These are phyloP conservation scores for Aspergillus fumigatiaffinis DNA, from an alignment of 2,329 filamentous ascomycete genomes.

Conservation along the genomic window DNA sequence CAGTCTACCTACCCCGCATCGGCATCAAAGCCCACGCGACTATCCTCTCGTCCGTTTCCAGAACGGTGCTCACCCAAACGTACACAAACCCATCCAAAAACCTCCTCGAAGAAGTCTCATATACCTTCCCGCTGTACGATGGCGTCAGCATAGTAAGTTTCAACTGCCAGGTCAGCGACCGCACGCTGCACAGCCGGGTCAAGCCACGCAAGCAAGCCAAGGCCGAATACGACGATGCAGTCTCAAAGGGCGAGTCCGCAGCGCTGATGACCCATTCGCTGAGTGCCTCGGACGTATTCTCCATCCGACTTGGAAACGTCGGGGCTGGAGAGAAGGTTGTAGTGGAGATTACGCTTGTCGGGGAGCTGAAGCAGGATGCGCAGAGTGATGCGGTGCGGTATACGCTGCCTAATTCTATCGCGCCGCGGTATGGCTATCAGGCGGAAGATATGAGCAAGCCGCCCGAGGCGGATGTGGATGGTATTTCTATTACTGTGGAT, in stretches of 20 bases:
- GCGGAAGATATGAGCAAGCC: neutral
- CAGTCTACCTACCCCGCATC: slow-evolving; percentile 57
- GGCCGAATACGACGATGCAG: slow-evolving; percentile 56
- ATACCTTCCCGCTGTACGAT: slow-evolving; percentile 69
- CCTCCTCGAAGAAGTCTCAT: slow-evolving; percentile 54
- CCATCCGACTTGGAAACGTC: slow-evolving; percentile 64
- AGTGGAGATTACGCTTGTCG: slow-evolving; percentile 63
- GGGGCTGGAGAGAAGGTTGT: slow-evolving; percentile 54
- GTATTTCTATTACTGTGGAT: slow-evolving; percentile 57
- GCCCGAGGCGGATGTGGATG: slow-evolving; percentile 14
- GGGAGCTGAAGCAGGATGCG: slow-evolving; percentile 68
- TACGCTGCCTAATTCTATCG: slow-evolving; percentile 64
- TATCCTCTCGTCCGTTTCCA: slow-evolving; percentile 54
- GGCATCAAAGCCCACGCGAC: slow-evolving; percentile 56
- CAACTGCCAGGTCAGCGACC: slow-evolving; percentile 58
- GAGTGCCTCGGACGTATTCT: slow-evolving; percentile 62
- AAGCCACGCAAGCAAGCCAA: slow-evolving; percentile 63
- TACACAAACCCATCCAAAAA: slow-evolving; percentile 56
- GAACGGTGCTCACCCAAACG: slow-evolving; percentile 53
- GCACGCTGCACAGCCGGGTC: slow-evolving; percentile 57
- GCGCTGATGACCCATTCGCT: slow-evolving; percentile 62
- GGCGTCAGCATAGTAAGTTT: slow-evolving; percentile 68
- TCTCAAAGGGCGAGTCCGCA: slow-evolving; percentile 57
- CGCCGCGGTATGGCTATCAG: slow-evolving; percentile 59
- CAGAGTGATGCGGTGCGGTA: slow-evolving; percentile 65